A percentile compares a stretch with the other conserved stretches of the same genome.
Conservation (phyloP, 176 grass and related monocot species). For the Eleusine indica region DNA sequence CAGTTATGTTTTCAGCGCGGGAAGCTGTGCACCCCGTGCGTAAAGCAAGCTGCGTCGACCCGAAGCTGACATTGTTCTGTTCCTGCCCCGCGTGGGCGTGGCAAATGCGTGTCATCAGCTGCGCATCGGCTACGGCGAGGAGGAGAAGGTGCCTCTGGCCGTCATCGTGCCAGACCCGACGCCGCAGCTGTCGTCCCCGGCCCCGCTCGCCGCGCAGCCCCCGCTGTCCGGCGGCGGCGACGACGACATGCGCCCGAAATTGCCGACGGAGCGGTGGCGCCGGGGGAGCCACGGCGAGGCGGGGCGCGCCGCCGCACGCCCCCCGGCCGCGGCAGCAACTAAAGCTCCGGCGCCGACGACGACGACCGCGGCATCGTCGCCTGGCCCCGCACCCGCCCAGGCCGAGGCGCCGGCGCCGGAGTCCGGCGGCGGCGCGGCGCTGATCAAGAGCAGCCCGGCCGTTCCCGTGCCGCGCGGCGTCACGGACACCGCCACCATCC, state of each 20-base stretch:
- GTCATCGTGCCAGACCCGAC: constrained; percentile 60
- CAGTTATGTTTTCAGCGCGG: background rate
- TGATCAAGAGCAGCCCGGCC: constrained; percentile 82
- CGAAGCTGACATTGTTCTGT: background rate
- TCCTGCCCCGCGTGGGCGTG: no score
- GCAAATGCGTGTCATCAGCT: background rate
- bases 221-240: constrained; percentile 38
- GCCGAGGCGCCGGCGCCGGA: constrained; percentile 43
- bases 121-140: background rate
- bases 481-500: constrained; percentile 81
- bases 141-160: constrained; percentile 50
- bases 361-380: background rate
- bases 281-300: constrained; percentile 13
- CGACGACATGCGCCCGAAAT: constrained; percentile 54
- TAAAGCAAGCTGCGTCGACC: no score
- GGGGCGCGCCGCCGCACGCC: background rate
- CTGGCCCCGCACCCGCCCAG: background rate
- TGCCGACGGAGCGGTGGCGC: constrained; percentile 62
- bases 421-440: constrained; percentile 43
- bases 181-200: constrained; percentile 28
- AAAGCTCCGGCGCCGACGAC: background rate
- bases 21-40: no score
- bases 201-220: constrained; percentile 36
- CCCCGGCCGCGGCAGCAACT: background rate
- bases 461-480: constrained; percentile 78